Evolutionary conservation across 495 filamentous ascomycete species (phyloP).

Genomic region (Staphylotrichum longicolle): DNA sequence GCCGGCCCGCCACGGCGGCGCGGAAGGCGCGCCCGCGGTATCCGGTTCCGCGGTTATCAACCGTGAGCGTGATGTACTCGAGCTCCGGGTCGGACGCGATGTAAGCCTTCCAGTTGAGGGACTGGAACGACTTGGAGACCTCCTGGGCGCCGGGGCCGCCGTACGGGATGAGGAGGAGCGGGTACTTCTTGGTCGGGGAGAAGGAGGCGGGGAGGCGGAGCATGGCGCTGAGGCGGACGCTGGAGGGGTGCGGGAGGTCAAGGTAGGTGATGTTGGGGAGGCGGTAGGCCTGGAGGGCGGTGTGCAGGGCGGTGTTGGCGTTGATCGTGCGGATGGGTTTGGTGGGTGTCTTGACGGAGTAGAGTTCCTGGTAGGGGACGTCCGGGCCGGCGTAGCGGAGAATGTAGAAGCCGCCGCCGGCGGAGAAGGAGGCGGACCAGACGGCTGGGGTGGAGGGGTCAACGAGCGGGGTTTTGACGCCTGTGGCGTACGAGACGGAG

Average conservation of each 20-base stretch:
- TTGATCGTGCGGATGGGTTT: constrained; percentile 48
- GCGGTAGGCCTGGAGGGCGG: constrained; percentile 46
- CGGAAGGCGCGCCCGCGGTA: constrained; percentile 54
- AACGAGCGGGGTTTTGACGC: constrained; percentile 50
- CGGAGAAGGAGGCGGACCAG: constrained; percentile 56
- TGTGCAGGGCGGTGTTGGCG: constrained; percentile 48
- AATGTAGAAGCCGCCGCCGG: constrained; percentile 53
- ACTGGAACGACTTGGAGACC: constrained; percentile 45
- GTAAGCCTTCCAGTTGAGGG: constrained; percentile 51
- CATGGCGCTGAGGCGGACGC: constrained; percentile 49
- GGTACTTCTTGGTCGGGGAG: constrained; percentile 53
- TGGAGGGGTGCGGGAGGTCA: constrained; percentile 47
- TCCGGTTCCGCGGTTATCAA: constrained; percentile 59
- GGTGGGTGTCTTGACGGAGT: constrained; percentile 44
- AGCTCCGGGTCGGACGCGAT: constrained; percentile 57
- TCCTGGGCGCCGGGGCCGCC: constrained; percentile 55
- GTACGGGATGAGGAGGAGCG: constrained; percentile 54
- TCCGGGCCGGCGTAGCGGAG: constrained; percentile 55
- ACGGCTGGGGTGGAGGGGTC: constrained; percentile 47
- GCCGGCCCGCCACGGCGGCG: constrained; percentile 43
- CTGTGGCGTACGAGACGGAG: constrained; percentile 48
- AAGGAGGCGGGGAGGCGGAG: constrained; percentile 52
- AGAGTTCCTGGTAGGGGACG: constrained; percentile 56
- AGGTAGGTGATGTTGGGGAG: constrained; percentile 52
- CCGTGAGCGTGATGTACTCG: constrained; percentile 53